Base-by-base conservation (phyloP, 805 yeast genomes). In the Kodamaea kaohsiungensis region DNA sequence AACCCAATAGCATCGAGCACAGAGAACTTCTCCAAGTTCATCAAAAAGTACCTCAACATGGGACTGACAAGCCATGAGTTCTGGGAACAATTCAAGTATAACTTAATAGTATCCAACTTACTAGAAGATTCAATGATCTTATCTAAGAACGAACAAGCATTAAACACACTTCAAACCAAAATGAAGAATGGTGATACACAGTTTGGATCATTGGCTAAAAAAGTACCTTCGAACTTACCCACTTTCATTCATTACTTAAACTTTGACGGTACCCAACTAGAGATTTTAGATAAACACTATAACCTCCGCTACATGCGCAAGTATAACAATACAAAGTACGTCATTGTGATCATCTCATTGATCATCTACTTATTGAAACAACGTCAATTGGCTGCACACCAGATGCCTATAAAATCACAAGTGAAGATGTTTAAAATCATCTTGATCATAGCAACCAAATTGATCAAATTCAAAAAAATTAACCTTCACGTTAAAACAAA, bases 81-180 rank as follows among this genome's bases (percentile, higher is more conserved):
- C 47, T 68, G 73, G 72, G 80, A 76, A 53, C 67, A 67, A 54
- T 74, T 76, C 67, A 76, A 75, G 60, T 76, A 76, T 58, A 69
- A 64, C 56, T 56, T 76, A 30, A 63, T 76, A 2, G 61, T 72
- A 3, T 73, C 78, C 4, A 71, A 71, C 52, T 61, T 76, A 12
- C 56, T 76, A 42, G 79, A 76, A 53, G 76, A 73, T 52, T 59
- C 77, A 2, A 69, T 76, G 70, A 69, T 72, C 19, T 60, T 75
- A n/a, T 74, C 79, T 16, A 76, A 76, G 51, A 75, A 73, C 50
- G 78, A 76, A 38, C 76, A 71, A 57, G 62, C 69, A 7, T 60
- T 72, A 39, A 54, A 53, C 30, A 63, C 51, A 2, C 50, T 56
- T 3, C 50, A 48, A 33, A 30, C 49, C 37, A 56, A 48, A 17